Percentiles rank a stretch among this genome's conserved stretches.
Evolutionary conservation across 2,329 filamentous ascomycete genomes (phyloP).

Genomic region (Botrytis byssoidea): DNA sequence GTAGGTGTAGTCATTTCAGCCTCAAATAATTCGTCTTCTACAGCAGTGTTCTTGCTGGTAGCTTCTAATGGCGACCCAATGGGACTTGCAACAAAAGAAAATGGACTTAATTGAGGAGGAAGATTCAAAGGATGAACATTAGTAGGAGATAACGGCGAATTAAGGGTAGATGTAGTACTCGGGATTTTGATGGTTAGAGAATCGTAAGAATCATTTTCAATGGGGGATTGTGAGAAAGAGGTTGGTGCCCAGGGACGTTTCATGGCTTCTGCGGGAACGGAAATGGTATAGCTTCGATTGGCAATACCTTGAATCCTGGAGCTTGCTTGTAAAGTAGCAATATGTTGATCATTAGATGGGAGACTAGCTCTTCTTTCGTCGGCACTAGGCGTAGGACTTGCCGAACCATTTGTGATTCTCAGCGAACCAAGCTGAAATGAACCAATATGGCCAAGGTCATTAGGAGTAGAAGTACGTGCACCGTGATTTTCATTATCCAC

Average conservation of each 20-base stretch:
- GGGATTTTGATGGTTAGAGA: constrained; percentile 20
- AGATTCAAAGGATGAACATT: constrained; percentile 29
- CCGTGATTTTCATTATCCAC: constrained; percentile 9
- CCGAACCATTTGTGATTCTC: constrained; percentile 59
- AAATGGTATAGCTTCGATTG: constrained; percentile 33
- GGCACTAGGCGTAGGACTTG: constrained; percentile 50
- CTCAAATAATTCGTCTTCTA: constrained; percentile 50
- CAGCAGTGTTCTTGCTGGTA: constrained; percentile 49
- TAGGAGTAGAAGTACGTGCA: constrained; percentile 46
- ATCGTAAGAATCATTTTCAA: constrained; percentile 7
- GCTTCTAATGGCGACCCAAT: constrained; percentile 43
- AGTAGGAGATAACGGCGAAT: constrained; percentile 1
- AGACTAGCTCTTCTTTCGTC: constrained; percentile 26
- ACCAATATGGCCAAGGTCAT: constrained; percentile 56
- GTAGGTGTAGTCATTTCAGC: constrained; percentile 30
- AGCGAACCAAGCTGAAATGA: constrained; percentile 62
- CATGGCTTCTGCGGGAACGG: constrained; percentile 23
- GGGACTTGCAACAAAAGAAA: constrained; percentile 40
- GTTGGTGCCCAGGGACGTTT: constrained; percentile 27
- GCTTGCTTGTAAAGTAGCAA: constrained; percentile 4
- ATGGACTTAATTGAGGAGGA: constrained; percentile 38
- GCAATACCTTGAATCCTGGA: constrained; percentile 24
- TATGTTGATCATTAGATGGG: background rate
- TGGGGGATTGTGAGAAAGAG: background rate
- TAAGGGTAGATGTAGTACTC: background rate